Evolutionary conservation across 805 yeast species (phyloP), one percentile per base, ranked within the genome.

Genomic region (Cyberlindnera petersonii): DNA sequence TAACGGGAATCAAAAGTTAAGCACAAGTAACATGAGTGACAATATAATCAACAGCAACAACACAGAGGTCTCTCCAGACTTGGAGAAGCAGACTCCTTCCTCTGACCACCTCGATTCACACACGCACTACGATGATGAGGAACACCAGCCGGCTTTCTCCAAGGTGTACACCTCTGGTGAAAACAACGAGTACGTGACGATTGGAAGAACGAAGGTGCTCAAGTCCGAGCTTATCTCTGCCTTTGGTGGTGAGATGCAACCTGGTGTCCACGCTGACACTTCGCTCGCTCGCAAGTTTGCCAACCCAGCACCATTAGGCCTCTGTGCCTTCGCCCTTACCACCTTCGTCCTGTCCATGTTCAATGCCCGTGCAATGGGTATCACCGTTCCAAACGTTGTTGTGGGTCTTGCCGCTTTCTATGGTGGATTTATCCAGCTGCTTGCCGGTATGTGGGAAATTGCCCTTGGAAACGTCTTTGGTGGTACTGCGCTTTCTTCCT

Each of bases 201-300:
- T 86, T 48, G 96, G 95, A 4, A 72, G 78, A 52, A 79, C 82
- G 46, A 79, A 74, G 59, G 86, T 82, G 45, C 68, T 76, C 39
- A 75, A 71, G 50, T 59, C 69, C 37, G 89, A 83, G 35, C 66
- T 83, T 40, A 63, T 67, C 37, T 61, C 61, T 19, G 91, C 91
- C 3, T 83, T 83, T 48, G 96, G 95, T 60, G 96, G 96, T 79
- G 71, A 83, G 15, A 65, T 84, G 57, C 79, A 79, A 49, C 86
- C 93, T 18, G 91, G 86, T 68, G 33, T 68, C 40, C 60, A 75
- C 21, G 69, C 73, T n/a, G 72, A 76, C 5, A 72, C 91, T 13
- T 56, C 64, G 8, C n/a, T n/a, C n/a, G n/a, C n/a, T n/a, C 79
- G 80, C 50, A 70, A 71, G 47, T 69, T 79, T 49, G 86, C 76